Percentiles rank a stretch among this genome's conserved stretches.
phyloP scores from a whole-genome alignment of 345 rosid species.

The Gossypium thurberi region DNA sequence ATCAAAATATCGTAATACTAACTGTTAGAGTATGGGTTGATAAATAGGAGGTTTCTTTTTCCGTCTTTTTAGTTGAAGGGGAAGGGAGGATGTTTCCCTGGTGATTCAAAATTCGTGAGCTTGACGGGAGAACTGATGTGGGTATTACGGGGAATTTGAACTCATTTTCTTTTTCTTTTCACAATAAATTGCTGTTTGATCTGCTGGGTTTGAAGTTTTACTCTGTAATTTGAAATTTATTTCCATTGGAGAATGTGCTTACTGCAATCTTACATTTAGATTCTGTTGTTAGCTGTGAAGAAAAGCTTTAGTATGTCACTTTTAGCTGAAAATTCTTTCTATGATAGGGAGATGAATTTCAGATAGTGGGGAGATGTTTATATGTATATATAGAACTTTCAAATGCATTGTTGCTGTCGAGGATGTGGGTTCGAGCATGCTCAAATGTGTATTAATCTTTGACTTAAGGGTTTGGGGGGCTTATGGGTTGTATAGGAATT shows the following conservation, averaged over 20 bases:
- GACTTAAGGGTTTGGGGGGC: too few species aligned
- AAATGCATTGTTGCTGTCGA: too few species aligned
- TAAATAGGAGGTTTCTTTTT: too few species aligned
- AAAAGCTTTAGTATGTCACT: neutral
- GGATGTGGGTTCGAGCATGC: too few species aligned
- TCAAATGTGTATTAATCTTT: too few species aligned
- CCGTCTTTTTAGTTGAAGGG: neutral
- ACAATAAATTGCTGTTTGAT: neutral
- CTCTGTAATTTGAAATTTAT: neutral
- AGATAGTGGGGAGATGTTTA: neutral
- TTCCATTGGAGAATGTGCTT: neutral
- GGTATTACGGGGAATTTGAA: neutral
- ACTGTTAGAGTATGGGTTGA: neutral
- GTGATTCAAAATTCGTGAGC: neutral
- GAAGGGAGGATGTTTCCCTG: neutral
- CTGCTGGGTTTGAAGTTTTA: neutral
- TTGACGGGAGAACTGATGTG: neutral
- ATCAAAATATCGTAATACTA: neutral
- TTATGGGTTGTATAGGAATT: too few species aligned
- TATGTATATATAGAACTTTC: neutral
- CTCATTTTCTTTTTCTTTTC: neutral
- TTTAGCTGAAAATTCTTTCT: neutral
- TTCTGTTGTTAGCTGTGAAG: conserved; percentile 3
- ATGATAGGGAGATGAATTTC: neutral
- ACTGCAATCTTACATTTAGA: neutral